A percentile compares a stretch with the other conserved stretches of the same genome.
These are phyloP conservation scores for Suillus tomentosus DNA, from an alignment of 768 basidiomycete genomes.

Conservation along the genomic window DNA sequence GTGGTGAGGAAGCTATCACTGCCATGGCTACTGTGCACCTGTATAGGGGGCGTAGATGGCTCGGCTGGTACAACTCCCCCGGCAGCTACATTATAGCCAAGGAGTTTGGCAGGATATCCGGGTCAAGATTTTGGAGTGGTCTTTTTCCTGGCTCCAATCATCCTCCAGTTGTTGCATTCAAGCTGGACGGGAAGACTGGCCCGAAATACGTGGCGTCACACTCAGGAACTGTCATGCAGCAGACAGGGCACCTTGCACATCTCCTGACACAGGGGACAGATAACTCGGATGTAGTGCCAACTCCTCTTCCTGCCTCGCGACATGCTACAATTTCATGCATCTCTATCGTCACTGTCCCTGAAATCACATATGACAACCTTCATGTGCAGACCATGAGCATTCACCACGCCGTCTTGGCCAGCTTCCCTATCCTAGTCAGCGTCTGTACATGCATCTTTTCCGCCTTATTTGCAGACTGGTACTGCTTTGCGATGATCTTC, in stretches of 20 bases:
- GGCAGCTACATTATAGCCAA: no score
- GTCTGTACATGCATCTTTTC: constrained; percentile 23
- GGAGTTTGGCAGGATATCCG: no score
- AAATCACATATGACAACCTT: neutral
- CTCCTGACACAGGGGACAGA: constrained; percentile 17
- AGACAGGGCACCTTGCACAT: constrained; percentile 26
- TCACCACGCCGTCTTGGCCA: constrained; percentile 11
- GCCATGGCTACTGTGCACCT: no score
- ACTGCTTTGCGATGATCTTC: constrained; percentile 32
- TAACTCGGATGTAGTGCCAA: neutral
- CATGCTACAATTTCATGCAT: neutral
- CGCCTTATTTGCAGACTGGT: constrained; percentile 32
- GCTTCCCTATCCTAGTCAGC: constrained; percentile 28
- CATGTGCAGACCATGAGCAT: neutral
- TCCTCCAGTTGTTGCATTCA: constrained; percentile 25
- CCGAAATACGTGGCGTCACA: constrained; percentile 28
- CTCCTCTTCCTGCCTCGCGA: constrained; percentile 2
- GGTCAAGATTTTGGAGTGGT: no score
- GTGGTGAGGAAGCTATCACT: no score
- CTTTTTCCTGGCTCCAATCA: constrained; percentile 1
- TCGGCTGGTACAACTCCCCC: no score
- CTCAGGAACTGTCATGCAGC: constrained; percentile 23
- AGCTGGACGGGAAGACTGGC: constrained; percentile 26
- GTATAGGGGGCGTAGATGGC: no score
- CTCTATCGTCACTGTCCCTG: neutral